Evolutionary conservation across 108 stramenopile genomes (phyloP), one percentile per base, ranked within the genome.

Genomic region (Nitzschia sp.): DNA sequence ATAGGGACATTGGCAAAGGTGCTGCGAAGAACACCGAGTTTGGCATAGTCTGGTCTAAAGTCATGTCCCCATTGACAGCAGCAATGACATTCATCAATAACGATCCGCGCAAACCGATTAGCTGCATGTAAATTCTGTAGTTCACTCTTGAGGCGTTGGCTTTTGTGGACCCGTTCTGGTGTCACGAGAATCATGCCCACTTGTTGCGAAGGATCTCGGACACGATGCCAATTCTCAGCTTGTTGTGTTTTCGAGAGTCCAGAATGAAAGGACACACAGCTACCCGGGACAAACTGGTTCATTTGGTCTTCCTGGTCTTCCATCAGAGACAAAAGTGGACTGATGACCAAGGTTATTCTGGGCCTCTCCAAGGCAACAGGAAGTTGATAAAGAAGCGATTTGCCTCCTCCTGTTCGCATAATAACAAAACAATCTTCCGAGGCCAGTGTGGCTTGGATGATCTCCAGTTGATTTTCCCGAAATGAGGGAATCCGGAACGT

Each of bases 371-470:
- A 52, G 8, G 65, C 66, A 8, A 64, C 73, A 8, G 73, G 73
- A 8, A 75, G 52, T 46, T 75, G 73, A 54, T 75, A 75, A 10
- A 66, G 48, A 15, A 98, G 71, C 10, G 73, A 77, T 80, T 97
- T 98, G 8, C 98, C 98, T 8, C 93, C 93, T 9, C 91, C 91
- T 11, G 97, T 98, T 19, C 91, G 79, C 96, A 98, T 97, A 44
- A 98, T 73, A 26, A 93, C 90, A 69, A 98, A 96, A 19, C 77
- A 90, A 75, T 98, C 95, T 22, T 86, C 57, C 14, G 71, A 80
- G 48, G 73, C 65, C 12, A 95, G 70, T 6, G 96, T 96, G 50
- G 78, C 80, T 66, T 94, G 80, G 20, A 97, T 94, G 44, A 97
- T 90, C 51, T 83, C 82, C 22, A 85, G 59, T 79, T 98, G 97